These are phyloP conservation scores for Trichosporon sp. DNA, from an alignment of 1,284 basidiomycete species.

Conservation along the genomic window DNA sequence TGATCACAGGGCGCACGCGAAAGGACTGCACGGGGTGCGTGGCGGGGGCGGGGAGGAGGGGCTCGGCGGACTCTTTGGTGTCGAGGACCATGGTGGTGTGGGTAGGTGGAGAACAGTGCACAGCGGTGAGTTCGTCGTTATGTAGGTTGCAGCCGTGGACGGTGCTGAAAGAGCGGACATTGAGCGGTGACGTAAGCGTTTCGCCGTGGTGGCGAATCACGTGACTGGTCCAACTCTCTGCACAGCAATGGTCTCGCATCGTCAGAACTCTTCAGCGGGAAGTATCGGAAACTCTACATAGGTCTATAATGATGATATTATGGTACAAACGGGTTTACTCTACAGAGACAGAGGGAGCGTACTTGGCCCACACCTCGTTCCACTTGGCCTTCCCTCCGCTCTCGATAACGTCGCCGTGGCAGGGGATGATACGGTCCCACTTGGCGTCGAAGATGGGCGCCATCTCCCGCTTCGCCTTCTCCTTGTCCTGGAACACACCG, in stretches of 20 bases:
- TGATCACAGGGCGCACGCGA: neutral
- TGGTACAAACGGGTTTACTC: slow-evolving; percentile 3
- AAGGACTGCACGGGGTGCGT: neutral
- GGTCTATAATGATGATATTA: neutral
- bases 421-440: slow-evolving; percentile 85
- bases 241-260: neutral
- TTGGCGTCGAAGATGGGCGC: slow-evolving; percentile 59
- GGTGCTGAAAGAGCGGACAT: neutral
- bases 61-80: neutral
- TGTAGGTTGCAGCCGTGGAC: neutral
- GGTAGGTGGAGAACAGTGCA: neutral
- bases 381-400: slow-evolving; percentile 71
- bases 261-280: neutral
- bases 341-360: neutral
- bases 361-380: slow-evolving; percentile 55
- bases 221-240: neutral
- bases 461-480: slow-evolving; percentile 54
- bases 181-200: slow-evolving; percentile 9
- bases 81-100: neutral
- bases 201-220: neutral
- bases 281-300: neutral
- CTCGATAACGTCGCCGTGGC: slow-evolving; percentile 86
- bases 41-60: slow-evolving; percentile 9
- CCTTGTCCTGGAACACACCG: slow-evolving; percentile 64
- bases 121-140: neutral